Evolutionary conservation across 305 asterid genomes (phyloP), one percentile per base, ranked within the genome.

Genomic region (Solanum hybrid): DNA sequence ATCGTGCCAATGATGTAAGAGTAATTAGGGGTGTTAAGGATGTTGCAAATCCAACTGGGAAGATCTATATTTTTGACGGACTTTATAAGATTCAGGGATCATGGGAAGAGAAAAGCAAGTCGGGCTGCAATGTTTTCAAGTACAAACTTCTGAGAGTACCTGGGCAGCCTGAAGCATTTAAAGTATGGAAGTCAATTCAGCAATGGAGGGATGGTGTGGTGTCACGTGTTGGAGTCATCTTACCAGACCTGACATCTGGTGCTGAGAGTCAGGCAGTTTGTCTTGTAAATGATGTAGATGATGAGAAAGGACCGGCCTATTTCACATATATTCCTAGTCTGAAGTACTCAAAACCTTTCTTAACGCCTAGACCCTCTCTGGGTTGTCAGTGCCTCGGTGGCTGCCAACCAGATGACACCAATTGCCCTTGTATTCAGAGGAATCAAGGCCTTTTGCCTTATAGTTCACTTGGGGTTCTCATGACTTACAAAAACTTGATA

Each of bases 21-120:
- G 99, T 97, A 11, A 67, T 97, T 89, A 94, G 99, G 92, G 99
- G 98, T 69, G 36, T 97, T 86, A 97, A 92, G 90, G 99, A 97
- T 89, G 11, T 37, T 31, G 42, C 77, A 74, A 81, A 87, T 89
- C 29, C 93, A 76, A 93, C 91, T 3, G 95, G 98, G 39, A 97
- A 95, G 95, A 93, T 96, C 78, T 97, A 96, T 87, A 92, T 96
- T 34, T 97, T 95, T 74, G 99, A 97, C 79, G 99, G 99, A 18
- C 84, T 97, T 67, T 97, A 96, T 88, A 96, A 90, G 88, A 92
- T 97, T 90, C 95, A 92, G 89, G 97, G 95, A 87, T 95, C 98
- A 1, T 97, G 99, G 99, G 91, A 92, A 1, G 98, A 96, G 92
- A 95, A 92, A 90, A 93, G 61, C 89, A 92, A 93, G 91, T 92